phyloP scores from a whole-genome alignment of 2,329 filamentous ascomycete species.

The Calonectria multiphialidica region DNA sequence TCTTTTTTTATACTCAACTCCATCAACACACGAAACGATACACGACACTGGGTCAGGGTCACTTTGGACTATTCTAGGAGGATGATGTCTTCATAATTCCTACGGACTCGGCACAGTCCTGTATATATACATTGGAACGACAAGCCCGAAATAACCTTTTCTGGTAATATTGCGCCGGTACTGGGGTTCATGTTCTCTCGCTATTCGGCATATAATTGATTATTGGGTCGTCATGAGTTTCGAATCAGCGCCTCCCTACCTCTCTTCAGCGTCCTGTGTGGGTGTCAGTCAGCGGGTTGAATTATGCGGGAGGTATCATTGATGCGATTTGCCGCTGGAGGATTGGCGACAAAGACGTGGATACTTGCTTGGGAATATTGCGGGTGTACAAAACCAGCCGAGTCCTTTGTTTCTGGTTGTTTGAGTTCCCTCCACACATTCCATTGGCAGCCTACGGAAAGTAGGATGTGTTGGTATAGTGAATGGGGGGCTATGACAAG shows the following conservation, averaged over 20 bases:
- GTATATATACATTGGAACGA: conserved; percentile 52
- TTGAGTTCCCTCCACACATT: conserved; percentile 27
- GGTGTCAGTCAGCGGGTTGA: conserved; percentile 11
- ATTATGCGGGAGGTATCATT: conserved; percentile 18
- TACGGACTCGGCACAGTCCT: conserved; percentile 43
- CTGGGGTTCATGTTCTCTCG: conserved; percentile 44
- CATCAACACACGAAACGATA: conserved; percentile 43
- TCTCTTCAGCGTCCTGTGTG: conserved; percentile 27
- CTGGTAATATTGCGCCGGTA: conserved; percentile 64
- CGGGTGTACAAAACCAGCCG: conserved; percentile 30
- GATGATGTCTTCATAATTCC: conserved; percentile 44
- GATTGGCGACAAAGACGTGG: conserved; percentile 27
- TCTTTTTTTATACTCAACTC: conserved; percentile 38
- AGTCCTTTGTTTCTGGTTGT: conserved; percentile 34
- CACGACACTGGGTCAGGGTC: conserved; percentile 44
- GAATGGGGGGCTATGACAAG: conserved; percentile 40
- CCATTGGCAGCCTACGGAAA: conserved; percentile 12
- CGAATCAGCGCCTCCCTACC: conserved; percentile 21
- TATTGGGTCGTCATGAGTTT: conserved; percentile 30
- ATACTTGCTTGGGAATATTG: conserved; percentile 33
- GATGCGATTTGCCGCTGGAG: conserved; percentile 17
- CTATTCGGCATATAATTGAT: conserved; percentile 48
- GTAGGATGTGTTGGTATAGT: conserved; percentile 23
- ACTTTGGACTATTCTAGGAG: conserved; percentile 49
- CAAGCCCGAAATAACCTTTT: conserved; percentile 48